Evolutionary conservation across 1,284 basidiomycete species (phyloP).

Genomic region (Trichosporon coremiiforme): DNA sequence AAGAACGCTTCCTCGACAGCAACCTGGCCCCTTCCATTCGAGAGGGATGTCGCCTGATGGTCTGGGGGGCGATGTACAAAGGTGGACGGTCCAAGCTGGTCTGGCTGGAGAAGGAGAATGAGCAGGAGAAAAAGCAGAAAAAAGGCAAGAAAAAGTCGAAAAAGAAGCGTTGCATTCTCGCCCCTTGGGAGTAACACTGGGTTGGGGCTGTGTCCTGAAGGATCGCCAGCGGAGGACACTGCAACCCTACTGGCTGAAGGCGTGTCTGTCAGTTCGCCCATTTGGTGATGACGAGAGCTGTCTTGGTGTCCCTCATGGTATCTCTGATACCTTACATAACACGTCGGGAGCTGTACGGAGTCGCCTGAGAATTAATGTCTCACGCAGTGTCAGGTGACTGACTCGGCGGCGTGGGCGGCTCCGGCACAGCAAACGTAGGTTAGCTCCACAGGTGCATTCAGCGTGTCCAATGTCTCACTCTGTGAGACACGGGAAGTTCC

Average conservation of each 20-base stretch:
- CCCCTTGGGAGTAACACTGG: constrained; percentile 8
- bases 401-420: not conserved
- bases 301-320: not conserved
- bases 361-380: too few species aligned
- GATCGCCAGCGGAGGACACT: not conserved
- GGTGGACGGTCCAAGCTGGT: too few species aligned
- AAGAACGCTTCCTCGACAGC: too few species aligned
- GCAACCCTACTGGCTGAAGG: not conserved
- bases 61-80: too few species aligned
- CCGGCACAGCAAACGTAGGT: not conserved
- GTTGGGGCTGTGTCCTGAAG: not conserved
- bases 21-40: too few species aligned
- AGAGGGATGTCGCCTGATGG: too few species aligned
- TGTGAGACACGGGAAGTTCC: not conserved
- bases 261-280: not conserved
- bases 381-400: too few species aligned
- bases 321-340: not conserved
- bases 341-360: not conserved
- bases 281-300: not conserved
- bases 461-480: not conserved
- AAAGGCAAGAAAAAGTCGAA: too few species aligned
- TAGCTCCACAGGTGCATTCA: constrained; percentile 2
- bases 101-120: too few species aligned
- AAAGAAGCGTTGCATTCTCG: too few species aligned
- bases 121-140: too few species aligned